Base-by-base conservation (phyloP, 306 rosid species). In the Acacia acuminata region DNA sequence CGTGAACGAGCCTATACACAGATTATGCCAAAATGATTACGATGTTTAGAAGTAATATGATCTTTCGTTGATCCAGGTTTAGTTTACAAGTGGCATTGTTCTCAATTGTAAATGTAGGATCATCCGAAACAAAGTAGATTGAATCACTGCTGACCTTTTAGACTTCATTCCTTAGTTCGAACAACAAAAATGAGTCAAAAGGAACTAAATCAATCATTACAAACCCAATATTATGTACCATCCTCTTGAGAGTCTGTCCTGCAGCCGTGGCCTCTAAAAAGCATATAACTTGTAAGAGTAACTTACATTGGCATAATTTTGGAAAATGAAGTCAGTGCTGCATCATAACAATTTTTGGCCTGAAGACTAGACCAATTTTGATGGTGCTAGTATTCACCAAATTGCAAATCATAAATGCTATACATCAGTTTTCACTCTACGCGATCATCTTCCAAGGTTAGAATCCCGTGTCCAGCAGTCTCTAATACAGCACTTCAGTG, bases 381-480 rank as follows among this genome's bases (percentile, higher is more conserved):
- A 82, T 67, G 84, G 55, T 76, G 72, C 85, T 44, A 32, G 72
- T 60, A 64, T 67, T 32, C 82, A 73, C 77, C 85, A 87, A 55
- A 82, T 79, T 50, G 63, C 36, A 16, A 74, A 81, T 79, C 65
- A 82, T 65, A 76, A 88, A 60, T 60, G 66, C 68, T 40, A 81
- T 60, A 48, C 72, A 71, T 47, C 70, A 25, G 50, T 42, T 80
- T 63, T 70, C 44, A 27, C 50, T 38, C 69, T n/a, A 15, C 17
- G 56, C 66, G 30, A 65, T 60, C 82, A 60, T 82, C 80, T 84
- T 85, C 82, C 47, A 30, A 80, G 58, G 87, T 90, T 88, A 84
- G 90, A 71, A 82, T 77, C 80, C 67, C 5, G 60, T 68, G 67
- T 68, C 81, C 73, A 68, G 66, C 73, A 50, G 74, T 56, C 69